Base-by-base conservation (phyloP, 257 asterid genomes). In the Lavandula angustifolia region DNA sequence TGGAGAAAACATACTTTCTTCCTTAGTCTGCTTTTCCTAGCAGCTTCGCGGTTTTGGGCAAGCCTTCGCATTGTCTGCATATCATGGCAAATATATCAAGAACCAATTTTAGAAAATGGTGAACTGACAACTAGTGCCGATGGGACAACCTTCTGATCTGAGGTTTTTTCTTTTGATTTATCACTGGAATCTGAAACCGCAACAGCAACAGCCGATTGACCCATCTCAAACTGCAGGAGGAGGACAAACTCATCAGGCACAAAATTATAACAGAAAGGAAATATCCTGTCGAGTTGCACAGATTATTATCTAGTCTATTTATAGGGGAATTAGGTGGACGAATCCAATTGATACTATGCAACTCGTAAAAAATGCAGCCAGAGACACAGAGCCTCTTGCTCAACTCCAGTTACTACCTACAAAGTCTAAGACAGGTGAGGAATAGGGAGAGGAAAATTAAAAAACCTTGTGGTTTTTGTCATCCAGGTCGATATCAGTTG, bases 21-120 rank as follows among this genome's bases (percentile, higher is more conserved):
- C 73, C 96, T 85, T 71, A 89, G 75, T 53, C 98, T 80, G 72
- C 97, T 87, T 80, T 92, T 92, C 72, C 96, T 79, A 32, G 98
- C 98, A 72, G 98, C 98, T 82, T 92, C 96, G 51, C 98, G 96
- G 64, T 92, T 92, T 72, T 89, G 97, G 40, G 98, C 98, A 54
- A 87, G 96, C 71, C 94, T 84, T 55, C 98, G 85, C 60, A 79
- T 74, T 4, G 94, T 77, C 98, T 92, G 94, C 34, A 54, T 38
- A 66, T 34, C 38, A 60, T 11, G 34, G 7, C 51, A 62, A 33
- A 72, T 7, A 34, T 58, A 70, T 75, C 37, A 81, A 67, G 44
- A 52, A 67, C 56, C 33, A 44, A 34, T 6, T 62, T 60, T 3
- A 64, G 47, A 38, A 71, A 48, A 44, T 41, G 18, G 32, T 56